Base-by-base conservation (phyloP, 176 grass and related monocot genomes). In the Eleusine coracana region DNA sequence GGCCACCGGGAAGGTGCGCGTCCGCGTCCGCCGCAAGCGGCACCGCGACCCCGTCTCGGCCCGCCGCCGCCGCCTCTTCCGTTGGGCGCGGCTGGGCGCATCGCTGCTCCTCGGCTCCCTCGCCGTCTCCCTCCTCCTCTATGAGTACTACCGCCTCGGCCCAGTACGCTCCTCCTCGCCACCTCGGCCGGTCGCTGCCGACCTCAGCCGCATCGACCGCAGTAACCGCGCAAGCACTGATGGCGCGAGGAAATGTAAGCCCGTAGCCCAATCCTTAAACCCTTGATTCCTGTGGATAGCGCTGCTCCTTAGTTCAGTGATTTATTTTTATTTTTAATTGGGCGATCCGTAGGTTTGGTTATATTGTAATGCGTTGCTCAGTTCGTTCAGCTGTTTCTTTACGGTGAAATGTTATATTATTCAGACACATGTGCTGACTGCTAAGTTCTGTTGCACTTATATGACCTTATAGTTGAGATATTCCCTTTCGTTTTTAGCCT, bases 171-270 rank as follows among this genome's bases (percentile, higher is more conserved):
- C 74, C 20, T 38, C 46, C 55, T 66, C 46, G 25, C 70, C 59
- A 10, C 63, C 8, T 25, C 15, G 74, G 75, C 72, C 15, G 2
- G 56, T 76, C 15, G 29, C 66, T 20, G 51, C 44, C 23, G 81
- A 71, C 72, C 80, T 96, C 46, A 88, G 78, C 60, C 82, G 39
- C 39, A 79, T 87, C 56, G 77, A 86, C 73, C 84, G 42, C 60
- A 71, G 70, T 51, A 84, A 81, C 48, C 87, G 83, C 90, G 70
- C 84, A 63, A 25, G 60, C 71, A 83, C 92, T 74, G 66, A 68
- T 59, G 84, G 90, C 59, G 40, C 83, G 52, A 93, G 85, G 78
- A 80, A 92, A 59, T 80, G 96, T 98, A 88, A 88, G 87, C 1
- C 29, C 29, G 8, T 17, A 6, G 20, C 56, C 64, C 27, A 72